These are phyloP conservation scores for Populus pruinosa DNA, from an alignment of 345 rosid species.

Conservation along the genomic window DNA sequence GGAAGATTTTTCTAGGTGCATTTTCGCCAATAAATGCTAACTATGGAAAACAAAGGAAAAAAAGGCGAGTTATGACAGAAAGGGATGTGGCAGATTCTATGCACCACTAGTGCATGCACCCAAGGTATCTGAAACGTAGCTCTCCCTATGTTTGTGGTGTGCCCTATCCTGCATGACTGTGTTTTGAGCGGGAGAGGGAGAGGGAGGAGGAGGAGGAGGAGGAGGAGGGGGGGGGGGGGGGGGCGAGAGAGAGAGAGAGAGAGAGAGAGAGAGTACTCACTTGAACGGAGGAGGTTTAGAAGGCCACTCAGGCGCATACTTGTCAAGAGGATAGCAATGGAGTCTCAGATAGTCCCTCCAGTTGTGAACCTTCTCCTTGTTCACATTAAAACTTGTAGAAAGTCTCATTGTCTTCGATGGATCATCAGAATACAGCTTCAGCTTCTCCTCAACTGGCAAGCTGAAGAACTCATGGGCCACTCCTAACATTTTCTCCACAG, in stretches of 20 bases:
- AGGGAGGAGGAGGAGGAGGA: not conserved
- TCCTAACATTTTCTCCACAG: conserved; percentile 38
- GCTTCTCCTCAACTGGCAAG: conserved; percentile 70
- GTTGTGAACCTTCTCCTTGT: conserved; percentile 68
- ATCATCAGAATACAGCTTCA: conserved; percentile 85
- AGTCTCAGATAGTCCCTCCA: conserved; percentile 90
- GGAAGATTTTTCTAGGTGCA: not conserved
- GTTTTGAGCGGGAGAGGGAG: not conserved
- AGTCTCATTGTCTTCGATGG: conserved; percentile 70
- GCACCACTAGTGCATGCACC: not conserved
- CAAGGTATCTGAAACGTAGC: not conserved
- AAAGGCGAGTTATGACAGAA: not conserved
- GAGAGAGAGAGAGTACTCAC: conserved; percentile 28
- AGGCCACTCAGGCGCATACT: conserved; percentile 79
- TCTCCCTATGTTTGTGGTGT: not conserved
- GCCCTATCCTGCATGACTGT: not conserved
- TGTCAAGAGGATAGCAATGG: conserved; percentile 68
- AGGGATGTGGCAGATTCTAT: not conserved
- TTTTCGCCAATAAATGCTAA: not conserved
- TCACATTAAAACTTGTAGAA: conserved; percentile 79
- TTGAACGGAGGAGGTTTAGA: conserved; percentile 69
- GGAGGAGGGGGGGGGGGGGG: not conserved
- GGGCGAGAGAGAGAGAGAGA: not conserved
- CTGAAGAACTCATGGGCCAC: conserved; percentile 58
- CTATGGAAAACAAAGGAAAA: not conserved